A percentile compares a stretch with the other conserved stretches of the same genome.
These are phyloP conservation scores for Helenozyma rhizophorensis DNA, from an alignment of 805 yeast species.

Conservation along the genomic window DNA sequence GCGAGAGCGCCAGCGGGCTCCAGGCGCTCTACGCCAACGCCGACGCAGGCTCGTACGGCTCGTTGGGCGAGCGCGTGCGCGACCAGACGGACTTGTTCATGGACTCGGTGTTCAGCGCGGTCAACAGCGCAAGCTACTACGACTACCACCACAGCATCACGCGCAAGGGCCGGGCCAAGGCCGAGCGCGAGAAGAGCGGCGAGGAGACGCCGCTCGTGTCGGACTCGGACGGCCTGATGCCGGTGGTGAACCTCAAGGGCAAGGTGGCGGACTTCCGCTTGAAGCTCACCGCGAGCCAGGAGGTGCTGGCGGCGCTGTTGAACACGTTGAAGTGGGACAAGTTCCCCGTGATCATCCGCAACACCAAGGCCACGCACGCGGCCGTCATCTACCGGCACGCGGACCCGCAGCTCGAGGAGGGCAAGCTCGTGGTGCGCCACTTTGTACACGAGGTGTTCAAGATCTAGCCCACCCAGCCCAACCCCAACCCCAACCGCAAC, in stretches of 20 bases:
- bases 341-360: conserved; percentile 38
- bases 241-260: conserved; percentile 9
- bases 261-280: conserved; percentile 7
- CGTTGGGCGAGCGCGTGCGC: conserved; percentile 17
- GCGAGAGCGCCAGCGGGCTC: conserved; percentile 24
- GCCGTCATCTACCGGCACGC: conserved; percentile 70
- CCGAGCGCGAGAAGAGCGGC: not conserved
- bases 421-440: conserved; percentile 62
- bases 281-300: conserved; percentile 6
- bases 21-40: conserved; percentile 23
- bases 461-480: conserved; percentile 1
- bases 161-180: conserved; percentile 1
- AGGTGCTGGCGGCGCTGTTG: conserved; percentile 4
- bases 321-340: conserved; percentile 12
- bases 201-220: not conserved
- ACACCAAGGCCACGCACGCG: conserved; percentile 70
- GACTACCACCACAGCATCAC: conserved; percentile 13
- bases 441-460: conserved; percentile 44
- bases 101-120: conserved; percentile 59
- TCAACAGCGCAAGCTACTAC: conserved; percentile 33
- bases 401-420: conserved; percentile 55
- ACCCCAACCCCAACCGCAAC: too few species aligned
- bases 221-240: not conserved
- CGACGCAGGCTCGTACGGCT: not conserved
- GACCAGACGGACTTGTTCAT: conserved; percentile 63